Percentiles rank a stretch among this genome's conserved stretches.
phyloP scores from a whole-genome alignment of 441 rosid genomes.

The Populus hybrid region DNA sequence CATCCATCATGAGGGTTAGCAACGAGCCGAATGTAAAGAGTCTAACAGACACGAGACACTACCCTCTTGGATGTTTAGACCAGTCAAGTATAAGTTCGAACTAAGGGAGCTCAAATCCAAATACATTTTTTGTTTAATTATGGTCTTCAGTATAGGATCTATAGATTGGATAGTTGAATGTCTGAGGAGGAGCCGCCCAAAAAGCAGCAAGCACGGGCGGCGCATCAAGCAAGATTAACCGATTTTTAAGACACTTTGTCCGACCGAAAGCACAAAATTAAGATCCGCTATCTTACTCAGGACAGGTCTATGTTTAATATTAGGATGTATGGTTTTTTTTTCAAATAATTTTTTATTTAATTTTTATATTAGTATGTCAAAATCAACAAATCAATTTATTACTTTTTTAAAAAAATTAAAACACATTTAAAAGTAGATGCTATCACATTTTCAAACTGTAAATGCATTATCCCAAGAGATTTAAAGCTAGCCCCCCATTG shows the following conservation, averaged over 20 bases:
- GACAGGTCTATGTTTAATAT: too few relatives aligned
- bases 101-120: not conserved
- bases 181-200: slow-evolving; percentile 18
- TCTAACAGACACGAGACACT: not conserved
- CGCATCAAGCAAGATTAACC: not conserved
- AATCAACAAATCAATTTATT: too few relatives aligned
- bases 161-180: not conserved
- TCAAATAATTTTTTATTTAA: too few relatives aligned
- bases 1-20: slow-evolving; percentile 24
- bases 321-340: too few relatives aligned
- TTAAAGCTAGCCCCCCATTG: not conserved
- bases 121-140: not conserved
- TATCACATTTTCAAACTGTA: not conserved
- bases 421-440: too few relatives aligned
- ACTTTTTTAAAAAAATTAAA: too few relatives aligned
- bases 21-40: not conserved
- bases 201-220: slow-evolving; percentile 4
- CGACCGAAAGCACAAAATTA: not conserved
- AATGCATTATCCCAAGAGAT: not conserved
- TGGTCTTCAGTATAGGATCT: not conserved
- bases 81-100: slow-evolving; percentile 10
- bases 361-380: too few relatives aligned
- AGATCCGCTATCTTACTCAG: slow-evolving; percentile 4
- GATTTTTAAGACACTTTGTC: not conserved
- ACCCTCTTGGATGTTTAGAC: not conserved